Base-by-base conservation (phyloP, 768 basidiomycete genomes). In the Suillus sp. region DNA sequence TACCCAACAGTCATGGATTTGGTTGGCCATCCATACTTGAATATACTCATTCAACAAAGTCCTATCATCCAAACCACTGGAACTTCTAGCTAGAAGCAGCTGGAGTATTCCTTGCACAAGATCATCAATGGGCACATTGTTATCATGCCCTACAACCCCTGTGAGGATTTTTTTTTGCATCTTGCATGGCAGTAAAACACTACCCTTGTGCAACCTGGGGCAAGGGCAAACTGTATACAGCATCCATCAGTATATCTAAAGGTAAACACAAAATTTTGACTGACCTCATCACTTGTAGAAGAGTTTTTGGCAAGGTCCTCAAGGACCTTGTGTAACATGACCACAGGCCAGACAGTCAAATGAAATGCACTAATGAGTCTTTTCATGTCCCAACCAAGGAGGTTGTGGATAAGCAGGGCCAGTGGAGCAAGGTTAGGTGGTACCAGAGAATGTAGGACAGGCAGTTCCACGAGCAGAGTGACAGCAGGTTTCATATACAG, bases 301-400 rank as follows among this genome's bases (percentile, higher is more conserved):
- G 54, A 62, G 10, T 32, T 56, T 3, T 53, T 62, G 2, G 25
- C 13, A 20, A 57, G 16, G 18, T 62, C 61, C 7, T 34, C 27
- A 2, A 62, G 61, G 8, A 62, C 4, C 4, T 62, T 40, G 5
- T 62, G 32, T 4, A 62, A 27, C 2, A 62, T 14, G 0, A 62
- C 35, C 2, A 38, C 32, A 1, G 61, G 61, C 61, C 53, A 62
- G 13, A 62, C 16, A 1, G 5, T 27, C 1, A 14, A 27, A 22
- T 0, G 20, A 30, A 57, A 62, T 0, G 54, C 7, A 14, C 55
- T 25, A 0, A 62, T 0, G 11, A 62, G 13, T 22, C 10, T 59
- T 1, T 5, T 27, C 4, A 27, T 1, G 2, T 62, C 53, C 61
- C 54, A 62, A 1, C 54, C 61, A 2, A 57, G 30, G 14, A 59